phyloP scores from a whole-genome alignment of 352 stramenopile species.

The Globisporangium ultimum region DNA sequence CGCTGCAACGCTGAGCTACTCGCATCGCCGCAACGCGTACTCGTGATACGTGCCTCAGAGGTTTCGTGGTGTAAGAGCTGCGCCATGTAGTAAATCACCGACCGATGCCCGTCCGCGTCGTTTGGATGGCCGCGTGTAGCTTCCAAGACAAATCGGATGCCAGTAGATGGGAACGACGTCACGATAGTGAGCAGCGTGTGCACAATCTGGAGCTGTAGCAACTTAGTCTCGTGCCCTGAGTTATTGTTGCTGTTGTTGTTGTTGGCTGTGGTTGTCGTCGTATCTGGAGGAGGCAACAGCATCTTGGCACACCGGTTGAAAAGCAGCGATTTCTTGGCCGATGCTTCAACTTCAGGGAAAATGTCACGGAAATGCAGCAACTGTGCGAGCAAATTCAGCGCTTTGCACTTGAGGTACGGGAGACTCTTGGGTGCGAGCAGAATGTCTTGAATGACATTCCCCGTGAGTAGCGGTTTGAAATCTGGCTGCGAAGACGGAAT shows the following conservation, averaged over 20 bases:
- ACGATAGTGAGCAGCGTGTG: slow-evolving; percentile 55
- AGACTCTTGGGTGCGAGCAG: slow-evolving; percentile 38
- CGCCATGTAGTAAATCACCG: slow-evolving; percentile 57
- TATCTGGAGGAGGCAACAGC: slow-evolving; percentile 20
- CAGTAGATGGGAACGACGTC: slow-evolving; percentile 51
- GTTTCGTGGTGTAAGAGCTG: slow-evolving; percentile 64
- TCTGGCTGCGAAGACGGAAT: slow-evolving; percentile 20
- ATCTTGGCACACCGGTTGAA: slow-evolving; percentile 76
- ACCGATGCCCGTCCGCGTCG: slow-evolving; percentile 50
- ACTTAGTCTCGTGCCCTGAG: slow-evolving; percentile 15
- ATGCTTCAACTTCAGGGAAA: slow-evolving; percentile 35
- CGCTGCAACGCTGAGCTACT: background rate
- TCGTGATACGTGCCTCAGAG: slow-evolving; percentile 39
- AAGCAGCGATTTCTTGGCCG: slow-evolving; percentile 51
- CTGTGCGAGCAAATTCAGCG: slow-evolving; percentile 35
- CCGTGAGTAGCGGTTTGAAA: slow-evolving; percentile 42
- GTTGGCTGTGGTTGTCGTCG: background rate
- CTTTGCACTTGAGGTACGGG: slow-evolving; percentile 28
- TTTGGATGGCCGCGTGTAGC: slow-evolving; percentile 47
- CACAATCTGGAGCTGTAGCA: slow-evolving; percentile 55
- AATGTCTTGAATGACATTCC: slow-evolving; percentile 50
- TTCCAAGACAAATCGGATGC: slow-evolving; percentile 67
- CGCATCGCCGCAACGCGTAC: slow-evolving; percentile 10
- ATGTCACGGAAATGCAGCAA: slow-evolving; percentile 38
- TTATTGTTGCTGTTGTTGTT: background rate